Conservation (phyloP, 352 stramenopile species). For the Globisporangium spinosum region DNA sequence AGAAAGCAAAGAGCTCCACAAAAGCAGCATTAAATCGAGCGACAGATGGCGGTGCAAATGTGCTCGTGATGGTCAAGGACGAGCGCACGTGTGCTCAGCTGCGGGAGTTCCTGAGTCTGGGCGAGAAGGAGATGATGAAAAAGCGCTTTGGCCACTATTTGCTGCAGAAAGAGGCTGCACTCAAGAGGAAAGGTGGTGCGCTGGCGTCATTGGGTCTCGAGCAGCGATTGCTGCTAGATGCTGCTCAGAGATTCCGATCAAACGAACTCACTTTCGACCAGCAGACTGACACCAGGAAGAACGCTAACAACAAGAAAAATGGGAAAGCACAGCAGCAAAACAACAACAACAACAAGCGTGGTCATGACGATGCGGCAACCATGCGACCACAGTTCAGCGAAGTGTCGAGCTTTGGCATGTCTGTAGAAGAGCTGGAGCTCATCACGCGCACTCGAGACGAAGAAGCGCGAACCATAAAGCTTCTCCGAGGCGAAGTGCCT, state of each 20-base stretch:
- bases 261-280: conserved; percentile 42
- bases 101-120: conserved; percentile 75
- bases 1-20: neutral
- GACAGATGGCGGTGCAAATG: conserved; percentile 35
- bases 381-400: conserved; percentile 26
- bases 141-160: conserved; percentile 82
- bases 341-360: conserved; percentile 26
- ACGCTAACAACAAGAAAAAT: conserved; percentile 10
- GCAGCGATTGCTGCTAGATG: conserved; percentile 59
- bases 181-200: conserved; percentile 52
- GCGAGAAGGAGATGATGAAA: conserved; percentile 78
- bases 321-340: conserved; percentile 14
- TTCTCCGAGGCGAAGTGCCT: conserved; percentile 7
- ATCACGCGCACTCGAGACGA: conserved; percentile 25
- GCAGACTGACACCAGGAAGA: neutral
- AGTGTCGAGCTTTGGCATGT: conserved; percentile 71
- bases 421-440: conserved; percentile 57
- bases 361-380: neutral
- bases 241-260: conserved; percentile 38
- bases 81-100: conserved; percentile 85
- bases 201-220: conserved; percentile 46
- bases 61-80: conserved; percentile 88
- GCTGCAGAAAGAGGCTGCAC: conserved; percentile 52
- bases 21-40: conserved; percentile 21
- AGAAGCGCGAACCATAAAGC: conserved; percentile 20